phyloP scores from a whole-genome alignment of 768 basidiomycete species.

The Coprinellus aureogranulatus region DNA sequence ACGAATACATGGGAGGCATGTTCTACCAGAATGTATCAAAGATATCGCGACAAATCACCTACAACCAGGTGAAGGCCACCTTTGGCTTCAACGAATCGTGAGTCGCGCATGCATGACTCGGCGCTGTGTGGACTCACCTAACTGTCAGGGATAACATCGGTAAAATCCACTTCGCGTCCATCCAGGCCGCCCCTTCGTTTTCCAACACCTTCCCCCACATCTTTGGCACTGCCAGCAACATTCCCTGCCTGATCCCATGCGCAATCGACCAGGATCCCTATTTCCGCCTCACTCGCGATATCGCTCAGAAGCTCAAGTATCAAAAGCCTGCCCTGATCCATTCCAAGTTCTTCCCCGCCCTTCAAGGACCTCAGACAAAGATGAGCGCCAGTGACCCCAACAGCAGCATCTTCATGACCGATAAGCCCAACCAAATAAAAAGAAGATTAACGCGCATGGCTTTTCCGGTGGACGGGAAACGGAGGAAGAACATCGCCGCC shows the following conservation, averaged over 20 bases:
- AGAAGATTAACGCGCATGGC: conserved; percentile 93
- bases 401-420: conserved; percentile 94
- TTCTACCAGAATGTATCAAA: conserved; percentile 95
- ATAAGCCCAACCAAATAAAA: conserved; percentile 93
- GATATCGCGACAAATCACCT: conserved; percentile 89
- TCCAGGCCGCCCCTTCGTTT: conserved; percentile 96
- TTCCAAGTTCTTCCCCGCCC: conserved; percentile 96
- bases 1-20: conserved; percentile 83
- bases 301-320: conserved; percentile 91
- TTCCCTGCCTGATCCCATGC: conserved; percentile 94
- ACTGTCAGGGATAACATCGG: conserved; percentile 93
- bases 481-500: conserved; percentile 86
- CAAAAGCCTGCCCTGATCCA: conserved; percentile 92
- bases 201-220: conserved; percentile 99
- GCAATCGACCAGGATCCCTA: conserved; percentile 98
- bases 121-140: neutral
- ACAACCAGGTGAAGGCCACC: conserved; percentile 89
- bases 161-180: conserved; percentile 92
- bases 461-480: conserved; percentile 95
- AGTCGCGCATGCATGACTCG: conserved; percentile 28
- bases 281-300: conserved; percentile 96
- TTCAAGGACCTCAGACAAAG: conserved; percentile 97
- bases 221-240: conserved; percentile 75
- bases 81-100: conserved; percentile 97
- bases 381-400: conserved; percentile 97